Evolutionary conservation across 257 asterid genomes (phyloP).

Genomic region (Jaltomata sinuosa): DNA sequence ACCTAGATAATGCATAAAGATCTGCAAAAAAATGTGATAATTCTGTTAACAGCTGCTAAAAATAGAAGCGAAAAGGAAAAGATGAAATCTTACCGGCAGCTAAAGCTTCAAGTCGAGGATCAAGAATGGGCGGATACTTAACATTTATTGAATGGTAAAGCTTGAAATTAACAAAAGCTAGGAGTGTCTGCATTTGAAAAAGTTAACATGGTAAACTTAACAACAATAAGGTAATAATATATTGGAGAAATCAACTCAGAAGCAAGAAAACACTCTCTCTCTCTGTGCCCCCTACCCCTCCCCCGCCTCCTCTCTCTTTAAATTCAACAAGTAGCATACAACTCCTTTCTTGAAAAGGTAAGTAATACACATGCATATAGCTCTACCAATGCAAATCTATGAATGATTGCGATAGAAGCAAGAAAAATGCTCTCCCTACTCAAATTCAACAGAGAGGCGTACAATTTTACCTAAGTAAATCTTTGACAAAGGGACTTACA

Average conservation of each 20-base stretch:
- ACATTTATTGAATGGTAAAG: constrained; percentile 68
- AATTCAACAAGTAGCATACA: neutral
- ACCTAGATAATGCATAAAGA: constrained; percentile 85
- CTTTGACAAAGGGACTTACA: neutral
- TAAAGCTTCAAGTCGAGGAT: constrained; percentile 74
- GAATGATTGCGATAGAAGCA: neutral
- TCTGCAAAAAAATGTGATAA: constrained; percentile 44
- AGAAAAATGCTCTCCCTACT: neutral
- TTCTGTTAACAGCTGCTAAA: neutral
- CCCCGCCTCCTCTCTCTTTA: neutral
- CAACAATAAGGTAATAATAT: neutral
- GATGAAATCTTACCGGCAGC: constrained; percentile 55
- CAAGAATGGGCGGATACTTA: constrained; percentile 89
- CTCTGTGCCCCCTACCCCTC: neutral
- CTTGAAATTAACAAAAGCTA: constrained; percentile 63
- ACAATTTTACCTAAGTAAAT: neutral
- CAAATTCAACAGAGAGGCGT: neutral
- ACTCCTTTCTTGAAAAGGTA: neutral
- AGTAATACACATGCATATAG: neutral
- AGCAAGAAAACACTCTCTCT: neutral
- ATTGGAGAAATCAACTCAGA: neutral
- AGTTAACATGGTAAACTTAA: neutral
- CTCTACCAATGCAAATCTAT: neutral
- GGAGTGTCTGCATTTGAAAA: constrained; percentile 61
- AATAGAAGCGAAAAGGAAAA: neutral